Percentiles rank a stretch among this genome's conserved stretches.
phyloP scores from a whole-genome alignment of 495 filamentous ascomycete species.

The Terfezia claveryi region DNA sequence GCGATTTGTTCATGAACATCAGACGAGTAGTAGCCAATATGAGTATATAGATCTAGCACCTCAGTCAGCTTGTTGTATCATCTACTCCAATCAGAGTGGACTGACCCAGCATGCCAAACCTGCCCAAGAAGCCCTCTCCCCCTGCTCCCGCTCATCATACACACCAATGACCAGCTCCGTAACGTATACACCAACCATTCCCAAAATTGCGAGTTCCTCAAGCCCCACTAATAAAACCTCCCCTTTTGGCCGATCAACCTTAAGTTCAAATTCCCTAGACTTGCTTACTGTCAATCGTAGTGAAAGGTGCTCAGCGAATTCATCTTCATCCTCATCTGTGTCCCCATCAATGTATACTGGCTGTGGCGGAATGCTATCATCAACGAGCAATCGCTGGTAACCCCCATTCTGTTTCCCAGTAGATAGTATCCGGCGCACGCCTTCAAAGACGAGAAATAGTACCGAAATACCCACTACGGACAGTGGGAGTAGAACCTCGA shows the following conservation, averaged over 20 bases:
- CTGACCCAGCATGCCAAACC: constrained; percentile 25
- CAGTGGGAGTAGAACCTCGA: constrained; percentile 66
- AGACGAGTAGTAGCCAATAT: constrained; percentile 52
- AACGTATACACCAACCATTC: constrained; percentile 43
- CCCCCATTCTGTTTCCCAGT: too few species aligned
- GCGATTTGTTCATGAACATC: constrained; percentile 42
- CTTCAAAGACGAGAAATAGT: constrained; percentile 29
- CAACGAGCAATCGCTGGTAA: too few species aligned
- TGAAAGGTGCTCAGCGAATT: constrained; percentile 43
- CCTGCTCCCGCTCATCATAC: constrained; percentile 33
- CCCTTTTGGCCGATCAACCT: constrained; percentile 53
- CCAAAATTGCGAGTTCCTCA: constrained; percentile 54
- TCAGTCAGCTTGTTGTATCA: constrained; percentile 19
- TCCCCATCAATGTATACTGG: constrained; percentile 17
- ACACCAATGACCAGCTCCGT: constrained; percentile 29
- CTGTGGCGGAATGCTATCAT: too few species aligned
- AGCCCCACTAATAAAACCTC: constrained; percentile 45
- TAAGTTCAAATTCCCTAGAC: constrained; percentile 40
- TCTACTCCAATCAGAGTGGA: constrained; percentile 34
- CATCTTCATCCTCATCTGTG: constrained; percentile 31
- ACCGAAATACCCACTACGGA: constrained; percentile 46
- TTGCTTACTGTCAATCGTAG: constrained; percentile 41
- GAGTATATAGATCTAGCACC: constrained; percentile 55
- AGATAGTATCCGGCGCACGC: too few species aligned
- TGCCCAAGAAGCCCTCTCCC: constrained; percentile 19